Conservation (phyloP, 352 stramenopile species). For the Phytophthora citricola region DNA sequence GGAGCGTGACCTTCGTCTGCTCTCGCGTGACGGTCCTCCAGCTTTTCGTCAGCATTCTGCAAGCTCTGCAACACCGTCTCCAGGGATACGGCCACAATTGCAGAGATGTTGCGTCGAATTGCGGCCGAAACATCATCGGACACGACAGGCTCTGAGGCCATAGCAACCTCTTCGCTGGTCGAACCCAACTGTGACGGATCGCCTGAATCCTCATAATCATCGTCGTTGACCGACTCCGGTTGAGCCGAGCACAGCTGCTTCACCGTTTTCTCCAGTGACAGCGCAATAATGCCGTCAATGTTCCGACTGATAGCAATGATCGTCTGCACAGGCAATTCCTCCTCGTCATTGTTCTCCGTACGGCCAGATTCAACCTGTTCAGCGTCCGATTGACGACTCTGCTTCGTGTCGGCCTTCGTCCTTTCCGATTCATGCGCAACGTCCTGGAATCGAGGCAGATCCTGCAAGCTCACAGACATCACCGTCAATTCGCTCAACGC, state of each 20-base stretch:
- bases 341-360: constrained; percentile 24
- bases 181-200: constrained; percentile 4
- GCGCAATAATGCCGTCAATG: constrained; percentile 48
- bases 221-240: constrained; percentile 1
- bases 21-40: not conserved
- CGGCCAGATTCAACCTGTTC: constrained; percentile 1
- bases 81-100: constrained; percentile 37
- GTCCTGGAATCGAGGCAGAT: constrained; percentile 2
- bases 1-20: not conserved
- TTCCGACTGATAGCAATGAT: constrained; percentile 48
- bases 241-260: constrained; percentile 16
- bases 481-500: constrained; percentile 17
- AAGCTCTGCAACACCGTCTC: constrained; percentile 36
- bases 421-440: not conserved
- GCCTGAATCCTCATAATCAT: not conserved
- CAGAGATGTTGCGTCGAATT: constrained; percentile 40
- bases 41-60: constrained; percentile 12
- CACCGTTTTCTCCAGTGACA: constrained; percentile 44
- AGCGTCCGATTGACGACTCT: not conserved
- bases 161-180: constrained; percentile 2
- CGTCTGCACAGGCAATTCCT: constrained; percentile 39
- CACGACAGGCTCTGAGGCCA: not conserved
- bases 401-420: constrained; percentile 12
- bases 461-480: constrained; percentile 21
- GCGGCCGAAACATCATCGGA: constrained; percentile 31